phyloP scores from a whole-genome alignment of 2,329 filamentous ascomycete genomes.

The Neoarthrinium moseri region DNA sequence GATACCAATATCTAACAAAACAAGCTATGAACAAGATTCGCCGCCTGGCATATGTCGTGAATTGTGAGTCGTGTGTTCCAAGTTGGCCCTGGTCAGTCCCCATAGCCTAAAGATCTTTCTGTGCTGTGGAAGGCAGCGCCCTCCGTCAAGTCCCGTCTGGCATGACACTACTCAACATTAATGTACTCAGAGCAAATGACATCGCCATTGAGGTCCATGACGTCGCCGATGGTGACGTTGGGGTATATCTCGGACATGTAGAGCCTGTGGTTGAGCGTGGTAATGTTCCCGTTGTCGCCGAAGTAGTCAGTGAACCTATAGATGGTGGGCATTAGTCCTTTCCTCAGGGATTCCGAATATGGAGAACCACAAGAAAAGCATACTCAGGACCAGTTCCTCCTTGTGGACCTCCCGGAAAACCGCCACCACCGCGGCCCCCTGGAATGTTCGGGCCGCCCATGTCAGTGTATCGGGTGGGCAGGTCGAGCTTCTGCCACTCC shows the following conservation, averaged over 20 bases:
- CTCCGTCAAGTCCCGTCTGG: background rate
- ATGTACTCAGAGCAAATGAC: constrained; percentile 18
- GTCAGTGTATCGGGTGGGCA: constrained; percentile 20
- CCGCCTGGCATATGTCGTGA: background rate
- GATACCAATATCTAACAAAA: no score
- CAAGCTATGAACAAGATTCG: background rate
- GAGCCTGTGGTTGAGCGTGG: constrained; percentile 3
- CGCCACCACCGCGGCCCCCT: background rate
- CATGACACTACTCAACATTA: background rate
- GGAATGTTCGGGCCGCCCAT: constrained; percentile 20
- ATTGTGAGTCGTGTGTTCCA: background rate
- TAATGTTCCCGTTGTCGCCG: constrained; percentile 9
- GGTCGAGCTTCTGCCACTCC: constrained; percentile 25
- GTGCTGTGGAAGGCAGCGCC: background rate
- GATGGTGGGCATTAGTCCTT: background rate
- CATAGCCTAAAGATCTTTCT: background rate
- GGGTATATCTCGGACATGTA: constrained; percentile 15
- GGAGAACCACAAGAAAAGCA: background rate
- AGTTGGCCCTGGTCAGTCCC: background rate
- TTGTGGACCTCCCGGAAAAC: background rate
- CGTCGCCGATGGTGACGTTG: constrained; percentile 30
- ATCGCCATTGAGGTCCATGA: constrained; percentile 18
- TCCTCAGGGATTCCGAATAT: background rate
- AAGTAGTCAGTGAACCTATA: constrained; percentile 15
- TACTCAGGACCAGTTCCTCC: background rate